Evolutionary conservation across 768 basidiomycete species (phyloP).

Genomic region (Agaricus subrufescens): DNA sequence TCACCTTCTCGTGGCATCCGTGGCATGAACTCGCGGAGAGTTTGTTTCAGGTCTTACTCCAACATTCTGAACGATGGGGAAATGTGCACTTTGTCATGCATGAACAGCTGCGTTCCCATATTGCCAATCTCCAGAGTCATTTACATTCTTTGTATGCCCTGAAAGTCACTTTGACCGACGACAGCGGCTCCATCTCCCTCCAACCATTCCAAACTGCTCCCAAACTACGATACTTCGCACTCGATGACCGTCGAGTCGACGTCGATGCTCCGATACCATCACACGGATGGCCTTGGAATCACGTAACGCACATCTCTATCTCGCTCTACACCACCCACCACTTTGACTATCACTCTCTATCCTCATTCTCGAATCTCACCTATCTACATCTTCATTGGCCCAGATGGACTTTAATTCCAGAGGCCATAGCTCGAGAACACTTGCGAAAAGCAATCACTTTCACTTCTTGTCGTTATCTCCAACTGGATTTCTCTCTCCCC

Average conservation of each 20-base stretch:
- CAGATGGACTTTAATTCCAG: background rate
- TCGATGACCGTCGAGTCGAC: background rate
- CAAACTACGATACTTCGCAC: background rate
- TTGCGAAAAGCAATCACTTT: background rate
- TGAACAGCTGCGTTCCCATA: background rate
- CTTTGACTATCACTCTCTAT: background rate
- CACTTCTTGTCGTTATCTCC: background rate
- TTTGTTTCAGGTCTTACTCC: background rate
- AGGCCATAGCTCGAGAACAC: background rate
- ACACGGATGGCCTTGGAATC: background rate
- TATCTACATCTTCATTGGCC: no score
- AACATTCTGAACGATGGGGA: slow-evolving; percentile 3
- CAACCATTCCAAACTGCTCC: background rate
- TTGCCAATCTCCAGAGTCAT: background rate
- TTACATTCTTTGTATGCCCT: background rate
- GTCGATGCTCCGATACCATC: background rate
- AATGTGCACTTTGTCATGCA: background rate
- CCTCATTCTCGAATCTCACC: background rate
- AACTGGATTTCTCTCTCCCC: no score
- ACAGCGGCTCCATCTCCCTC: no score
- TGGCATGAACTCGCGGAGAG: background rate
- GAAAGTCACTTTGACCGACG: background rate
- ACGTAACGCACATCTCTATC: background rate
- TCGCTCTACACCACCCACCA: background rate
- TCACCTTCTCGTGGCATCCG: background rate